These are phyloP conservation scores for Eimeria praecox DNA, from an alignment of 169 alveolate genomes.

Conservation along the genomic window DNA sequence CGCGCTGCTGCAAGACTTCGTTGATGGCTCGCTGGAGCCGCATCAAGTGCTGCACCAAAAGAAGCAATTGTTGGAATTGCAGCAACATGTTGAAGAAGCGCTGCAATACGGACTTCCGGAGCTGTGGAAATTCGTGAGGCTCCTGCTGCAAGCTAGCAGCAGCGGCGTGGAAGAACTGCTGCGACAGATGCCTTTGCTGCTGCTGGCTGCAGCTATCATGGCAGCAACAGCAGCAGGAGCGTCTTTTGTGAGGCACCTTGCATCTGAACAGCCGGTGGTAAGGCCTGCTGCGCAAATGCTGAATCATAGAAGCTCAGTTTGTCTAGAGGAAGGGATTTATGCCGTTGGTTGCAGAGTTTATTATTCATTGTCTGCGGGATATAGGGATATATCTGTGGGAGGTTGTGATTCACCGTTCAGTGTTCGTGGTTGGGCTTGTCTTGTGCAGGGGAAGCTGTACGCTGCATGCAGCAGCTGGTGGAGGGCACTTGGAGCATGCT, in stretches of 20 bases:
- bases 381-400: not conserved
- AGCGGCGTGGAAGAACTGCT: conserved; percentile 52
- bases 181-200: conserved; percentile 49
- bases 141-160: conserved; percentile 58
- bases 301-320: not conserved
- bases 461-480: conserved; percentile 55
- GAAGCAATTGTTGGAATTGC: conserved; percentile 9
- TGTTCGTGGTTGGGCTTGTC: not conserved
- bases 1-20: not conserved
- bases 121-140: conserved; percentile 30
- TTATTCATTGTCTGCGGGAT: not conserved
- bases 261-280: conserved; percentile 38
- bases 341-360: not conserved
- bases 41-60: conserved; percentile 16
- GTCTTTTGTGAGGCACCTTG: not conserved
- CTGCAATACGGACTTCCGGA: conserved; percentile 25
- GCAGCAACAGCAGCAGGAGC: conserved; percentile 62
- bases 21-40: conserved; percentile 6
- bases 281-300: not conserved
- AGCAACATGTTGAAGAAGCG: conserved; percentile 16
- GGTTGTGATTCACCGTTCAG: not conserved
- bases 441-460: conserved; percentile 59
- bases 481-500: conserved; percentile 50
- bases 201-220: conserved; percentile 25
- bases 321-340: not conserved